A percentile compares a stretch with the other conserved stretches of the same genome.
Evolutionary conservation across 176 grass and related monocot species (phyloP).

Genomic region (Hordeum vulgare): MorexV3_pseudomolecules_assembly NC_058523.1:504482763-504483262

Average conservation of each 20-base stretch:
- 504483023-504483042: not conserved
- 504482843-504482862: constrained; percentile 15
- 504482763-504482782: not conserved
- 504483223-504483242: too few relatives aligned
- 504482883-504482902: not conserved
- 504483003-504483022: not conserved
- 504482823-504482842: constrained; percentile 24
- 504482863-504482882: constrained; percentile 18
- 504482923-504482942: not conserved
- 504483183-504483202: too few relatives aligned
- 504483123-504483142: not conserved
- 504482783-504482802: not conserved
- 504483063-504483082: not conserved
- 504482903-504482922: not conserved
- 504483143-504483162: not conserved
- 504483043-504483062: not conserved
- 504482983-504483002: not conserved
- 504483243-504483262: too few relatives aligned
- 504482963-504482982: not conserved
- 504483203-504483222: too few relatives aligned
- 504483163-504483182: not conserved
- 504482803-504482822: not conserved
- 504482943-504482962: not conserved
- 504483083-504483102: not conserved
- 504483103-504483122: not conserved